Conservation (phyloP, 140 eudicot genomes). For the Senecio squalidus region DNA sequence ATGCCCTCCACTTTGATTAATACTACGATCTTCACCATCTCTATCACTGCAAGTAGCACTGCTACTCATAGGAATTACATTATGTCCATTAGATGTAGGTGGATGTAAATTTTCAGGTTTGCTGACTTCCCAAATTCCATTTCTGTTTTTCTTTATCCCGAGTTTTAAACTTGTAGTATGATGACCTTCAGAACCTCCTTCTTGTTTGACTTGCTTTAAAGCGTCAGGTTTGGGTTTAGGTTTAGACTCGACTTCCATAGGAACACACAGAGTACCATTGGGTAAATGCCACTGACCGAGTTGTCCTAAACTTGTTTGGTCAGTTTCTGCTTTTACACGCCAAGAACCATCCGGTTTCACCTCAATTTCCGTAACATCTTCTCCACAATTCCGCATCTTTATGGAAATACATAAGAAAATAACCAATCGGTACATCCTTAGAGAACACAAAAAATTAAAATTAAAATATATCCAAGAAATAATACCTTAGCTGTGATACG, state of each 20-base stretch:
- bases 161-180: conserved; percentile 48
- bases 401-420: neutral
- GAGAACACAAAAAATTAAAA: neutral
- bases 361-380: conserved; percentile 83
- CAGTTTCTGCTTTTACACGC: conserved; percentile 74
- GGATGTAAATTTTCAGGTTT: conserved; percentile 43
- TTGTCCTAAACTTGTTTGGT: conserved; percentile 61
- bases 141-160: conserved; percentile 62
- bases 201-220: conserved; percentile 58
- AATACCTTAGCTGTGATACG: conserved; percentile 58
- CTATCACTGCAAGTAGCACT: conserved; percentile 80
- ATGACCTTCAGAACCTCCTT: conserved; percentile 65
- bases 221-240: conserved; percentile 44
- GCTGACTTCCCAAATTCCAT: conserved; percentile 65
- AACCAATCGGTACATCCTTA: neutral
- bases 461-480: neutral
- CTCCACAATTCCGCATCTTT: conserved; percentile 71
- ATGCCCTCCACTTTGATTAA: conserved; percentile 44
- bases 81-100: conserved; percentile 36
- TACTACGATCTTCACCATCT: conserved; percentile 80
- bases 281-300: conserved; percentile 84
- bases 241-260: conserved; percentile 38
- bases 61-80: conserved; percentile 75
- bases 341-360: conserved; percentile 91
- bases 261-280: conserved; percentile 57